Evolutionary conservation across 2,329 filamentous ascomycete genomes (phyloP).

Genomic region (Fusarium globosum): DNA sequence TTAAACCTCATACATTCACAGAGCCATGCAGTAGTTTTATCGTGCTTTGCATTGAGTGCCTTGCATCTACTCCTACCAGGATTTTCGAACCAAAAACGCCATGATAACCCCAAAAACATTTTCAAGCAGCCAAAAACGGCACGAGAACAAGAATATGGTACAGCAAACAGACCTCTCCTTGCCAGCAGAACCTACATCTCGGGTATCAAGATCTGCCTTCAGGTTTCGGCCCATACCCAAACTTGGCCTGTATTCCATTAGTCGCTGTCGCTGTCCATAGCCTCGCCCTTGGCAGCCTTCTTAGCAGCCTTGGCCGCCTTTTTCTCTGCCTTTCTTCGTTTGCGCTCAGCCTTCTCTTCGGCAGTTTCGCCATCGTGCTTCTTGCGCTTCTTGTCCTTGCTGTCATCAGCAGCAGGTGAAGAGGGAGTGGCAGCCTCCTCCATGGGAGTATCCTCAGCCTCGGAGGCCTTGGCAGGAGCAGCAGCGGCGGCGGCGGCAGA

Average conservation of each 20-base stretch:
- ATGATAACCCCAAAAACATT: conserved; percentile 40
- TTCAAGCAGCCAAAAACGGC: conserved; percentile 37
- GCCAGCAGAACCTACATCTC: conserved; percentile 40
- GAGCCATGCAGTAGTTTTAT: conserved; percentile 32
- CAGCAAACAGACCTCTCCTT: conserved; percentile 43
- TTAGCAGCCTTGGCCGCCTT: conserved; percentile 68
- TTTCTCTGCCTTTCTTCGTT: conserved; percentile 70
- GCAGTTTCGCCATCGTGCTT: conserved; percentile 83
- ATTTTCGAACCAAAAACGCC: conserved; percentile 47
- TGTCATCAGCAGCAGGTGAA: conserved; percentile 60
- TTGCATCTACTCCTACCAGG: conserved; percentile 46
- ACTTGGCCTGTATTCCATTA: conserved; percentile 45
- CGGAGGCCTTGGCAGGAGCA: conserved; percentile 51
- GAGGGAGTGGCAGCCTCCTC: conserved; percentile 51
- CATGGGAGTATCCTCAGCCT: conserved; percentile 53
- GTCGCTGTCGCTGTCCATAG: conserved; percentile 65
- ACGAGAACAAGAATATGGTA: conserved; percentile 44
- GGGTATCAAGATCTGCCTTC: conserved; percentile 36
- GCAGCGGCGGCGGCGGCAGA: conserved; percentile 58
- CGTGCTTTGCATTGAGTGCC: conserved; percentile 46
- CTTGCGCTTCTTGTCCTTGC: conserved; percentile 76
- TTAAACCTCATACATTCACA: conserved; percentile 10
- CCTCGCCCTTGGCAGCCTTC: conserved; percentile 64
- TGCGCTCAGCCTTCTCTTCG: conserved; percentile 73
- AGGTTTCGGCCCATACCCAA: conserved; percentile 21